Conservation (phyloP, 2,329 filamentous ascomycete genomes). For the Trichoderma oligosporum region DNA sequence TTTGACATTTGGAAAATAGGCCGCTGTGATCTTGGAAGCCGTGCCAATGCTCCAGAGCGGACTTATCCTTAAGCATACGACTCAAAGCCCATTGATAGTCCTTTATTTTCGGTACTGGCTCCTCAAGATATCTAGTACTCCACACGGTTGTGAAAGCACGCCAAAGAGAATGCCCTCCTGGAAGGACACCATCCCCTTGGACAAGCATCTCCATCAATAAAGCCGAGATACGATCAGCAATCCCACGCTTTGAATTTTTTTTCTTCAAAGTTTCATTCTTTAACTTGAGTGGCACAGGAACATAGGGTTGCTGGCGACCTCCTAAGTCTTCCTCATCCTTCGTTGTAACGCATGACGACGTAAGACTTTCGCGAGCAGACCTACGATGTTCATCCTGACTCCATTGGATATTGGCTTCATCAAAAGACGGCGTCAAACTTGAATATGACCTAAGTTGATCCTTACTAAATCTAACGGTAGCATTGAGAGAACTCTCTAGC, state of each 20-base stretch:
- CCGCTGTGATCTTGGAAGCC: slow-evolving; percentile 42
- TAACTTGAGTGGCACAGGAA: background rate
- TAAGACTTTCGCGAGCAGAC: background rate
- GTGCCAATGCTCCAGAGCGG: slow-evolving; percentile 41
- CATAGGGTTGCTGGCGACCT: background rate
- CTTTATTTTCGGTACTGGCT: slow-evolving; percentile 40
- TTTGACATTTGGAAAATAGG: slow-evolving; percentile 41
- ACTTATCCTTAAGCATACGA: slow-evolving; percentile 36
- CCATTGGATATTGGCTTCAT: background rate
- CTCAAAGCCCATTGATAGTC: slow-evolving; percentile 39
- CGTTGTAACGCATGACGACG: background rate
- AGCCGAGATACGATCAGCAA: slow-evolving; percentile 24
- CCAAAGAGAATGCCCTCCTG: slow-evolving; percentile 49
- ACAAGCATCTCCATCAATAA: slow-evolving; percentile 31
- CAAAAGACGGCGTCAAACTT: background rate
- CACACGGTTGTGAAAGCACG: slow-evolving; percentile 46
- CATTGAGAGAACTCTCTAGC: background rate
- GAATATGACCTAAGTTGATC: background rate
- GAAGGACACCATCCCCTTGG: slow-evolving; percentile 45
- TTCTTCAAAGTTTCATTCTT: background rate
- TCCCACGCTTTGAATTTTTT: background rate
- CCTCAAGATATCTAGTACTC: slow-evolving; percentile 37
- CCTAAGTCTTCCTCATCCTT: background rate
- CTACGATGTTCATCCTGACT: background rate
- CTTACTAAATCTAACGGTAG: background rate